Percentiles rank a stretch among this genome's conserved stretches.
Conservation (phyloP, 169 alveolate genomes). For the Plasmodium blacklocki region DNA sequence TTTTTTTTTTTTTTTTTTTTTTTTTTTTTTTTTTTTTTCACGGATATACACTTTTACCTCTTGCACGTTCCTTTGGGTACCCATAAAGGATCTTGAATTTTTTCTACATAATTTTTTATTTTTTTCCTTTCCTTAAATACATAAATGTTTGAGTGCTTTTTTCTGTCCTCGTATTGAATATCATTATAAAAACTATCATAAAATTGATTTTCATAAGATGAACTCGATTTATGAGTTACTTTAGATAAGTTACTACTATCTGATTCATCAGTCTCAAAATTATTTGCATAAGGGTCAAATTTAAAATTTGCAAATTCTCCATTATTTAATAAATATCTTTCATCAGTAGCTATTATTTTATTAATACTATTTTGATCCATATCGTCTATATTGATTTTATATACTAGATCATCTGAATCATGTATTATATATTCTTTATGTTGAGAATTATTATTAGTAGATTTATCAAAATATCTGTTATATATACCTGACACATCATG, state of each 20-base stretch:
- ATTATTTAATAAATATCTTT: slow-evolving; percentile 7
- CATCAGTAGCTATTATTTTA: neutral
- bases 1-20: neutral
- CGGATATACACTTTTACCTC: slow-evolving; percentile 4
- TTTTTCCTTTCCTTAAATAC: slow-evolving; percentile 20
- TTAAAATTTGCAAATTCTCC: neutral
- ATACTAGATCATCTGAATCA: slow-evolving; percentile 16
- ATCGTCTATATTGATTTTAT: slow-evolving; percentile 23
- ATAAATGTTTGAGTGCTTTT: slow-evolving; percentile 9
- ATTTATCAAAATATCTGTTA: neutral
- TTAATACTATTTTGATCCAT: slow-evolving; percentile 5
- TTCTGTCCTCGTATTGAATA: slow-evolving; percentile 15
- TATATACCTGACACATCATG: neutral
- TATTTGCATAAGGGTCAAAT: slow-evolving; percentile 4
- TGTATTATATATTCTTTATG: slow-evolving; percentile 3
- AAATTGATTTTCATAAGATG: slow-evolving; percentile 27
- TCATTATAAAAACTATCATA: slow-evolving; percentile 20
- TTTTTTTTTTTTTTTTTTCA: slow-evolving; percentile 6
- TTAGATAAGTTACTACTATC: slow-evolving; percentile 23
- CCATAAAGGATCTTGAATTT: slow-evolving; percentile 37
- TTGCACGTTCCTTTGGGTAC: slow-evolving; percentile 49
- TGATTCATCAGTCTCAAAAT: neutral
- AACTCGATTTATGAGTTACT: neutral
- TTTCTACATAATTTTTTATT: slow-evolving; percentile 2
- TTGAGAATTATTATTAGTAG: neutral